Evolutionary conservation across 225 moss, liverwort and hornwort genomes (phyloP).

Genomic region (Physcomitrellopsis africana): DNA sequence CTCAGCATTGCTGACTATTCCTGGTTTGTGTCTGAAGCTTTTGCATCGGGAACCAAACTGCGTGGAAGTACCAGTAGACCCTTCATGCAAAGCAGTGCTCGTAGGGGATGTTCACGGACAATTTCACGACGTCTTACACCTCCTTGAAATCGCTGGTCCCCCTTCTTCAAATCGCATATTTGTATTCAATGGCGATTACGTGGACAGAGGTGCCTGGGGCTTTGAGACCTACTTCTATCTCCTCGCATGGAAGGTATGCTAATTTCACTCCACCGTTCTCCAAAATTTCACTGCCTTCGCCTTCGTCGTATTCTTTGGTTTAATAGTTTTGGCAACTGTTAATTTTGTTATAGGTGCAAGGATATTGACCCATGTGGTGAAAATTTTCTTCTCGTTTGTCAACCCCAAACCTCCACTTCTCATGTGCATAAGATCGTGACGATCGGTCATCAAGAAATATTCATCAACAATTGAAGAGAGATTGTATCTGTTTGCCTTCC

Average conservation of each 20-base stretch:
- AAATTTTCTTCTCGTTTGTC: no score
- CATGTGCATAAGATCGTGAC: no score
- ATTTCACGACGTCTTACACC: constrained; percentile 90
- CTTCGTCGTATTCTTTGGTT: no score
- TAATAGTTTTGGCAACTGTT: no score
- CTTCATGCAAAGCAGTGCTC: constrained; percentile 67
- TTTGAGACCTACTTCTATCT: constrained; percentile 97
- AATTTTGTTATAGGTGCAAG: no score
- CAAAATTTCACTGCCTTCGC: no score
- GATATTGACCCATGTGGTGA: no score
- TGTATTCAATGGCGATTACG: constrained; percentile 97
- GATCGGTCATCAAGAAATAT: no score
- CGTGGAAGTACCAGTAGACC: constrained; percentile 73
- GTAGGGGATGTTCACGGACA: constrained; percentile 99
- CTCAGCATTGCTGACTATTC: not conserved
- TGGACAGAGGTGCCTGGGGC: constrained; percentile 98
- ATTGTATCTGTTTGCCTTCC: constrained; percentile 19
- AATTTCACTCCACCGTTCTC: not conserved
- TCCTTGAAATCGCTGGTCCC: constrained; percentile 75
- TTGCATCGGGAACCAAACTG: constrained; percentile 95
- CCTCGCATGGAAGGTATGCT: constrained; percentile 87
- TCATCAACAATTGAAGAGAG: not conserved
- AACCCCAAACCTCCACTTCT: no score
- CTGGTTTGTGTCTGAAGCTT: constrained; percentile 37
- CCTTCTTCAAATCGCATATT: constrained; percentile 70